phyloP scores from a whole-genome alignment of 495 filamentous ascomycete species.

The Lepidopterella palustris region DNA sequence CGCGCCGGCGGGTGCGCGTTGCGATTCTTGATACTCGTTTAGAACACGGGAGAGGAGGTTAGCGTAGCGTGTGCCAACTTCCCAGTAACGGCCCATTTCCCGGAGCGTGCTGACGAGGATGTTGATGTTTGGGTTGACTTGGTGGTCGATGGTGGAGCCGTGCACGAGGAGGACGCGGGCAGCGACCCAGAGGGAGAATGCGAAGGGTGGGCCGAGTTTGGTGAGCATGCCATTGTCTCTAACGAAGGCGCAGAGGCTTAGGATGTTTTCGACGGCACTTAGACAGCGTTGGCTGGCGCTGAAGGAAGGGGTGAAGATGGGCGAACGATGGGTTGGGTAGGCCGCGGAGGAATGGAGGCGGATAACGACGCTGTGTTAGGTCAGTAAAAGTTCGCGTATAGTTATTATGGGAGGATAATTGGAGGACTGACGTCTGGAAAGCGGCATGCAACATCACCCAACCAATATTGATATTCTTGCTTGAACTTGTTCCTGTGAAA shows the following conservation, averaged over 20 bases:
- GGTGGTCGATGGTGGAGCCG: constrained; percentile 77
- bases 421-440: constrained; percentile 54
- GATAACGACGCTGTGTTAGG: constrained; percentile 64
- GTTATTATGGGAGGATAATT: not conserved
- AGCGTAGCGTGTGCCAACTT: constrained; percentile 75
- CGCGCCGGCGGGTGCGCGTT: constrained; percentile 47
- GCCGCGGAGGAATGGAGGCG: constrained; percentile 87
- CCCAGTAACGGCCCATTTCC: constrained; percentile 75
- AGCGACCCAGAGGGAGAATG: constrained; percentile 89
- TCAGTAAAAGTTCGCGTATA: constrained; percentile 1
- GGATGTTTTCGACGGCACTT: constrained; percentile 75
- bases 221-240: constrained; percentile 63
- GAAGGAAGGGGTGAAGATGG: constrained; percentile 80
- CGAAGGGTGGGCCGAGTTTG: constrained; percentile 80
- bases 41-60: constrained; percentile 74
- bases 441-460: constrained; percentile 89
- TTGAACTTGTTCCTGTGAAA: constrained; percentile 55
- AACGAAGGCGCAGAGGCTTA: constrained; percentile 67
- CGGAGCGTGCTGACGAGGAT: constrained; percentile 74
- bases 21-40: constrained; percentile 74
- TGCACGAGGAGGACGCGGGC: constrained; percentile 79
- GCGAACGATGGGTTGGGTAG: constrained; percentile 78
- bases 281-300: constrained; percentile 75
- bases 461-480: constrained; percentile 63
- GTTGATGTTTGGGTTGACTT: constrained; percentile 66